These are phyloP conservation scores for Lipomyces yamadae DNA, from an alignment of 805 yeast species.

Conservation along the genomic window DNA sequence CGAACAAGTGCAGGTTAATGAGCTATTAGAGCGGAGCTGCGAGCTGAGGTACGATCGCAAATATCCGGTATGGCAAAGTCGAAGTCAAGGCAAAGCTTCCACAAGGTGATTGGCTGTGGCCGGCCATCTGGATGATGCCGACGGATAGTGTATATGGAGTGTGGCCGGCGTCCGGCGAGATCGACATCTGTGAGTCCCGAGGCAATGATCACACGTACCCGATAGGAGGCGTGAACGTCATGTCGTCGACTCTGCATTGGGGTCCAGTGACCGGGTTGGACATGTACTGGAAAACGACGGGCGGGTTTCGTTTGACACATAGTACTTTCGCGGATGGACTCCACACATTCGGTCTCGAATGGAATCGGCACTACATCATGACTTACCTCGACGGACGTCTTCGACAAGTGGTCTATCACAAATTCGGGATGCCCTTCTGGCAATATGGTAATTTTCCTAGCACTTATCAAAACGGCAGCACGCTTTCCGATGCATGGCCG, in stretches of 20 bases:
- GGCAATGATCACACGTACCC: slow-evolving; percentile 31
- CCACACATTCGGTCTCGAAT: slow-evolving; percentile 34
- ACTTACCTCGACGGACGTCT: slow-evolving; percentile 33
- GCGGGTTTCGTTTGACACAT: slow-evolving; percentile 12
- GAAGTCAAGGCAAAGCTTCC: slow-evolving; percentile 32
- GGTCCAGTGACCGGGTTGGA: slow-evolving; percentile 24
- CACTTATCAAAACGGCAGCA: slow-evolving; percentile 28
- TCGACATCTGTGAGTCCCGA: slow-evolving; percentile 32
- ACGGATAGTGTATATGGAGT: slow-evolving; percentile 23
- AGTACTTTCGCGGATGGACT: slow-evolving; percentile 20
- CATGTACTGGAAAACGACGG: slow-evolving; percentile 20
- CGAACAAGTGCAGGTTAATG: too few relatives aligned
- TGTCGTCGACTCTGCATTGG: slow-evolving; percentile 35
- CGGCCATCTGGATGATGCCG: slow-evolving; percentile 37
- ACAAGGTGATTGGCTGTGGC: slow-evolving; percentile 36
- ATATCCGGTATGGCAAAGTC: slow-evolving; percentile 29
- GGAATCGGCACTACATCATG: slow-evolving; percentile 31
- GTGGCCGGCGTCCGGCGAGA: slow-evolving; percentile 38
- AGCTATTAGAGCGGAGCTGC: too few relatives aligned
- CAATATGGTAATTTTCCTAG: slow-evolving; percentile 17
- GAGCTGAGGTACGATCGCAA: too few relatives aligned
- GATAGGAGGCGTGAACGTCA: slow-evolving; percentile 26
- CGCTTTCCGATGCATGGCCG: slow-evolving; percentile 31
- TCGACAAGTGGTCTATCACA: slow-evolving; percentile 30
- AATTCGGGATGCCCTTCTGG: slow-evolving; percentile 27